Conservation (phyloP, 441 rosid species). For the Populus hybrid region DNA sequence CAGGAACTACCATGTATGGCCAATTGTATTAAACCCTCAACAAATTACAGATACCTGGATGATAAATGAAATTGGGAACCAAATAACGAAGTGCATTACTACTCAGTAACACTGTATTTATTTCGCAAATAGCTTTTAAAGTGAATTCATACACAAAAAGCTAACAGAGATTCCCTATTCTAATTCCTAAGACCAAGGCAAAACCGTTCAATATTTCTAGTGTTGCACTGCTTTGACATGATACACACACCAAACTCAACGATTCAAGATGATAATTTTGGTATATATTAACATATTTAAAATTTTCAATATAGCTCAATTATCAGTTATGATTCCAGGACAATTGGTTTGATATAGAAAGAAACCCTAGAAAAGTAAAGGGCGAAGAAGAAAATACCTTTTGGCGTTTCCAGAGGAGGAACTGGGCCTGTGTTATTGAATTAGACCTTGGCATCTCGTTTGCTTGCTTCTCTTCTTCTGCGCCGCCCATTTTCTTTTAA, state of each 20-base stretch:
- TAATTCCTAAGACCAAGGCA: not conserved
- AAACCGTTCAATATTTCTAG: not conserved
- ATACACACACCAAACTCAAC: not conserved
- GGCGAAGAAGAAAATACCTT: constrained; percentile 39
- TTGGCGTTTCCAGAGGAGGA: constrained; percentile 61
- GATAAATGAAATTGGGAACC: not conserved
- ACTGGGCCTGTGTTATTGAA: constrained; percentile 43
- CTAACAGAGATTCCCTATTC: not conserved
- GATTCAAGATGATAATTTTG: not conserved
- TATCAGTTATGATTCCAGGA: not conserved
- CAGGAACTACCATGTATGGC: not conserved
- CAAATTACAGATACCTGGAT: not conserved
- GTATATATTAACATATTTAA: not conserved
- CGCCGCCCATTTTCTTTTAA: constrained; percentile 45
- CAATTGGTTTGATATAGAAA: not conserved
- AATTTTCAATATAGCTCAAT: not conserved
- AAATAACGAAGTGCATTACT: not conserved
- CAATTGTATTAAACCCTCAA: not conserved
- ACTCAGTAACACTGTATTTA: not conserved
- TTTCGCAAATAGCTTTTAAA: not conserved
- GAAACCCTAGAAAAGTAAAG: not conserved
- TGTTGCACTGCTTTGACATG: not conserved
- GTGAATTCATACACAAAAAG: not conserved
- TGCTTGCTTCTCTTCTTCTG: constrained; percentile 32
- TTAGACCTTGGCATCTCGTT: constrained; percentile 21